Evolutionary conservation across 352 stramenopile species (phyloP), one percentile per base, ranked within the genome.

Genomic region (Phytophthora boehmeriae): DNA sequence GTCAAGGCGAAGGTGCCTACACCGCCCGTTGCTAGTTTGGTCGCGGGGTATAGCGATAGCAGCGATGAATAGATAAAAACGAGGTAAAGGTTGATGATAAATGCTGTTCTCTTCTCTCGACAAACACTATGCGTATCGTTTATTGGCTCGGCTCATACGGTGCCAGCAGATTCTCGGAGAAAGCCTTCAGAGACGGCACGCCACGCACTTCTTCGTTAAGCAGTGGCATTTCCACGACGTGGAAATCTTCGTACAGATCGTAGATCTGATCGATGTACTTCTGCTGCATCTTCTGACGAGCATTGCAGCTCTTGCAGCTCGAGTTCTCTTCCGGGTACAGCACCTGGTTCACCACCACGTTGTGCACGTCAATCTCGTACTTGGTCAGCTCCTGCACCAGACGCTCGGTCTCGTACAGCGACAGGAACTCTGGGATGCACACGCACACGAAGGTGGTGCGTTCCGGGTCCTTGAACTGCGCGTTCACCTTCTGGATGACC

Each of bases 191-290:
- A 61, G 95, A 90, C 28, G 97, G 90, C n/a, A 97, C 88, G 50
- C 97, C 97, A 47, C 97, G 89, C 68, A 99, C 98, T 79, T 99
- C 98, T 65, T 99, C 95, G 71, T 98, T 98, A 65, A 99, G 81
- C 49, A 99, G 80, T 20, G 98, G 98, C 96, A 99, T 99, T 64
- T 99, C 87, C 4, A 98, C 87, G n/a, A 99, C 96, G 79, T 99
- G 97, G 72, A 99, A 99, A 67, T 99, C 97, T 67, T 93, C 86
- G 78, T 99, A 99, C 34, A 99, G 78, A 80, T 99, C 97, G 77
- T 99, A 99, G 75, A 99, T 99, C 82, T 99, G 97, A 62, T 98
- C 96, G 66, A 99, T 98, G 83, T 99, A 99, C 80, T 99, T 99
- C 78, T 99, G 97, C 85, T 99, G 98, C 97, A 99, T 99, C 75